A percentile compares a stretch with the other conserved stretches of the same genome.
Conservation (phyloP, 2,329 filamentous ascomycete species). For the Sporothrix dimorphospora region DNA sequence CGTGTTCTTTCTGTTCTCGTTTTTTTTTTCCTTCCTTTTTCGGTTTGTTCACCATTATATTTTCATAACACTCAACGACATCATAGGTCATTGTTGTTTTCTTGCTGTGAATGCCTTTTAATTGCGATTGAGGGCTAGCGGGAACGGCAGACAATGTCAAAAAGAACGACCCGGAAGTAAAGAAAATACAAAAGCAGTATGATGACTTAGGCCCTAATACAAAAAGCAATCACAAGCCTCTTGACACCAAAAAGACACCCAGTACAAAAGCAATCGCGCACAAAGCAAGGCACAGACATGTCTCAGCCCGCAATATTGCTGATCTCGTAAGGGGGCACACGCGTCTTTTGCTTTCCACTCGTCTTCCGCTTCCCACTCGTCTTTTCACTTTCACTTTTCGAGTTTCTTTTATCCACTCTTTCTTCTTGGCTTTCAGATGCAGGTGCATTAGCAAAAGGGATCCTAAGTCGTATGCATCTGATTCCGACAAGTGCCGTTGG, state of each 20-base stretch:
- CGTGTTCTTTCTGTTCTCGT: no score
- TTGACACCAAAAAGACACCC: not conserved
- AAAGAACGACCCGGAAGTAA: no score
- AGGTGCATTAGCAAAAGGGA: not conserved
- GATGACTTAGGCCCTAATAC: not conserved
- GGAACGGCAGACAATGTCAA: not conserved
- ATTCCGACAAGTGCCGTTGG: not conserved
- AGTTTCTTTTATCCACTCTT: not conserved
- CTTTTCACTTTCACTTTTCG: not conserved
- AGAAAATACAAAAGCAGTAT: not conserved
- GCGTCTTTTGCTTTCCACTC: not conserved
- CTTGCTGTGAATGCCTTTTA: not conserved
- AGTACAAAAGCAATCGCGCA: not conserved
- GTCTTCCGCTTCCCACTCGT: not conserved
- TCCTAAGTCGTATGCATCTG: conserved; percentile 1
- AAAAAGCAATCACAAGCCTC: not conserved
- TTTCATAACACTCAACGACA: not conserved
- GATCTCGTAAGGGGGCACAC: not conserved
- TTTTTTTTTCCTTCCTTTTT: no score
- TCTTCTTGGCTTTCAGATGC: not conserved
- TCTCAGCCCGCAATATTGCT: conserved; percentile 13
- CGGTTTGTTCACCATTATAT: not conserved
- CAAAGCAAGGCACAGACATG: conserved; percentile 14
- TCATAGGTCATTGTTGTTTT: not conserved
- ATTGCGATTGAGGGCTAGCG: not conserved